These are phyloP conservation scores for Leccinum uliginosum DNA, from an alignment of 768 basidiomycete species.

Conservation along the genomic window DNA sequence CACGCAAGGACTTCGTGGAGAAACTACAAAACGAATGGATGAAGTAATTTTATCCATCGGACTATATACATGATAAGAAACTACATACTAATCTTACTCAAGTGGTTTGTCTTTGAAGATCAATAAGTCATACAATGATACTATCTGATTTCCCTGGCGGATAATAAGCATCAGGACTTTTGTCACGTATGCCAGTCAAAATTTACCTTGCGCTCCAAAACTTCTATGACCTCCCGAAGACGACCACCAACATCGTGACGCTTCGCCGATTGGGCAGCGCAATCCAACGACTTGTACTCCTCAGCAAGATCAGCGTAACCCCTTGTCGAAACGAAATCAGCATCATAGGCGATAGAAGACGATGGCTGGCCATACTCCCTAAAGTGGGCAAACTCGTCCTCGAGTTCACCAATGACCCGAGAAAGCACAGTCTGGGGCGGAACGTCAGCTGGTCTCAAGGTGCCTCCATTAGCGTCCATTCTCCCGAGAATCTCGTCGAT, in stretches of 20 bases:
- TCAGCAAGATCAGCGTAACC: conserved; percentile 89
- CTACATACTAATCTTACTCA: conserved; percentile 5
- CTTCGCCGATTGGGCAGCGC: conserved; percentile 74
- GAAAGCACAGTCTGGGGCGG: conserved; percentile 88
- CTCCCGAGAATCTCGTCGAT: conserved; percentile 26
- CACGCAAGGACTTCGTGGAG: neutral
- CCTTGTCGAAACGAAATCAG: conserved; percentile 39
- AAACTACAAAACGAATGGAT: neutral
- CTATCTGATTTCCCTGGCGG: conserved; percentile 85
- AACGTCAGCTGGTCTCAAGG: conserved; percentile 32
- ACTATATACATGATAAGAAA: neutral
- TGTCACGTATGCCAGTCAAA: neutral
- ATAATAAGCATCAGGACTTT: neutral
- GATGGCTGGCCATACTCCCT: conserved; percentile 61
- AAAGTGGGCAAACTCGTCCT: conserved; percentile 93
- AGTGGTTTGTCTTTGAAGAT: conserved; percentile 65
- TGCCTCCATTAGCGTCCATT: conserved; percentile 24
- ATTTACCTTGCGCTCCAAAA: conserved; percentile 84
- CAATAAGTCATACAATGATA: conserved; percentile 82
- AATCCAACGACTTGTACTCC: conserved; percentile 87
- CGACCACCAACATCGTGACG: conserved; percentile 86
- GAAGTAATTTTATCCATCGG: neutral
- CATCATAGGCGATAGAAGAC: neutral
- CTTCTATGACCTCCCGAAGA: conserved; percentile 85
- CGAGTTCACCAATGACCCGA: conserved; percentile 80